These are phyloP conservation scores for Penicillium decumbens DNA, from an alignment of 2,329 filamentous ascomycete genomes.

Conservation along the genomic window DNA sequence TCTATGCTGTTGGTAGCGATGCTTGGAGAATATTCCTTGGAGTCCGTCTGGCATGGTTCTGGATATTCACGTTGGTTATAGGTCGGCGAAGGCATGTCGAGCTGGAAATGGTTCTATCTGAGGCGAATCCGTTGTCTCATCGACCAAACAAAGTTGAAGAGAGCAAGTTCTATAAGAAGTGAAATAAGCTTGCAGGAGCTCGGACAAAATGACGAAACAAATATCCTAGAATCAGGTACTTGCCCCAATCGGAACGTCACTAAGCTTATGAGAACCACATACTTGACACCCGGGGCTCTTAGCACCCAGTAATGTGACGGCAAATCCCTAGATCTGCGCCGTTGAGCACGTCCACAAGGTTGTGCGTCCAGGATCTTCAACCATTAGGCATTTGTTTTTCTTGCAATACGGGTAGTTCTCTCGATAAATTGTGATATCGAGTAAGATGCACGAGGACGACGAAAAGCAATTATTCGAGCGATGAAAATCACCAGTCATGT, in stretches of 20 bases:
- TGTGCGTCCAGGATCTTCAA: not conserved
- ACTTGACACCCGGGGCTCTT: slow-evolving; percentile 9
- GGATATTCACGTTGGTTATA: not conserved
- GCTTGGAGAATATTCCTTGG: slow-evolving; percentile 11
- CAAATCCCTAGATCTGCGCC: slow-evolving; percentile 11
- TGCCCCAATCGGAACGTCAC: not conserved
- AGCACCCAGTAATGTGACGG: slow-evolving; percentile 12
- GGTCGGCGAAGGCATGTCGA: not conserved
- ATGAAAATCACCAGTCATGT: no score
- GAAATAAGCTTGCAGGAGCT: slow-evolving; percentile 6
- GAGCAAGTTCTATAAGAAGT: not conserved
- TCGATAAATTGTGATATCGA: not conserved
- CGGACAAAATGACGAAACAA: slow-evolving; percentile 13
- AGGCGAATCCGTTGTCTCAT: not conserved
- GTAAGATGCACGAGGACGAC: not conserved
- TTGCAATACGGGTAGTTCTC: not conserved
- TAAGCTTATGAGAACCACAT: slow-evolving; percentile 4
- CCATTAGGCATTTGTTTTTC: not conserved
- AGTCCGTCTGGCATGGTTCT: not conserved
- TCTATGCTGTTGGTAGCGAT: slow-evolving; percentile 2
- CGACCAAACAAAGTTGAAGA: not conserved
- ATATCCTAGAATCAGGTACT: not conserved
- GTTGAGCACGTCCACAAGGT: not conserved
- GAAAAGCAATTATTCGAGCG: not conserved
- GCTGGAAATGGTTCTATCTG: not conserved